These are phyloP conservation scores for Rhodotorula sp. DNA, from an alignment of 1,284 basidiomycete genomes.

Conservation along the genomic window DNA sequence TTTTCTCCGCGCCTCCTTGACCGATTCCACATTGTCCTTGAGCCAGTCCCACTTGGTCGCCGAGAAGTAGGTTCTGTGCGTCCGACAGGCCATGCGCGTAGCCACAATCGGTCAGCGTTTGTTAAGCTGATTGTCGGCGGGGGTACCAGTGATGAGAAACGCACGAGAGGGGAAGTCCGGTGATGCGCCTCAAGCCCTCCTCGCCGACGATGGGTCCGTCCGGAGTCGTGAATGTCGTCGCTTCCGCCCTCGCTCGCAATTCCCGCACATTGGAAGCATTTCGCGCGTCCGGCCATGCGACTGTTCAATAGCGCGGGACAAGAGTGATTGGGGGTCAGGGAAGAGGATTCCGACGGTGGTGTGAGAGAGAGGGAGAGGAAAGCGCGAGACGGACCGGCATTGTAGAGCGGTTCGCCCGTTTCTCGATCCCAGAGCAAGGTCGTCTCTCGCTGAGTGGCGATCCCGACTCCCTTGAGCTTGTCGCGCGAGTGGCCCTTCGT, in stretches of 20 bases:
- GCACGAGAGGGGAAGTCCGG: constrained; percentile 78
- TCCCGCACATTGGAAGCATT: constrained; percentile 79
- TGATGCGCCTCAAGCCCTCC: constrained; percentile 72
- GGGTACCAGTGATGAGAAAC: not conserved
- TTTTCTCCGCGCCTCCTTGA: constrained; percentile 72
- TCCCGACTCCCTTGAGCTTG: constrained; percentile 89
- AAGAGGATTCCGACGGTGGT: no score
- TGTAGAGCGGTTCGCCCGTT: constrained; percentile 81
- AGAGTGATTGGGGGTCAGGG: no score
- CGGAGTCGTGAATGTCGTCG: constrained; percentile 32
- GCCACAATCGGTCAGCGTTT: not conserved
- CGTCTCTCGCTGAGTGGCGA: constrained; percentile 98
- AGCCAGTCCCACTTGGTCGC: constrained; percentile 96
- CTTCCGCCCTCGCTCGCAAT: constrained; percentile 69
- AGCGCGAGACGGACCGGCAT: constrained; percentile 34
- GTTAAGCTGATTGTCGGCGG: not conserved
- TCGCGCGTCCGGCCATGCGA: constrained; percentile 94
- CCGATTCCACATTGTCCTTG: constrained; percentile 81
- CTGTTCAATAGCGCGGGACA: no score
- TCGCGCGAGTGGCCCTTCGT: constrained; percentile 67
- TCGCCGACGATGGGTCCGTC: constrained; percentile 43
- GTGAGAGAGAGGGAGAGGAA: no score
- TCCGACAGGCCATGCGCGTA: no score
- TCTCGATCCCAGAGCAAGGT: constrained; percentile 88
- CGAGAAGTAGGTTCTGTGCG: constrained; percentile 79